These are phyloP conservation scores for Taphrina betulina DNA, from an alignment of 1,139 yeast genomes.

Conservation along the genomic window DNA sequence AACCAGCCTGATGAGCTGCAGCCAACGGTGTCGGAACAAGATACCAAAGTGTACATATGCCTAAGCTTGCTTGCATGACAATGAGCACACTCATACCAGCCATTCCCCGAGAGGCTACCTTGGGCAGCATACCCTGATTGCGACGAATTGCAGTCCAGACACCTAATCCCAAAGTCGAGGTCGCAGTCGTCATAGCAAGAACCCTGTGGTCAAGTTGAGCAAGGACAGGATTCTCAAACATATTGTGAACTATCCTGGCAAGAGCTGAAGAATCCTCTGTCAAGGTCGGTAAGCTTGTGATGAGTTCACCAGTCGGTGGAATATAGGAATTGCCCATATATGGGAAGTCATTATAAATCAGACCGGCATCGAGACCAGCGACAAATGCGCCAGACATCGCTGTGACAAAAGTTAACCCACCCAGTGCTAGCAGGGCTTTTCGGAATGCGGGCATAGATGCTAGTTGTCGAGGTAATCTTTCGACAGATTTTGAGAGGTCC, in stretches of 20 bases:
- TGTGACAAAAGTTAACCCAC: slow-evolving; percentile 47
- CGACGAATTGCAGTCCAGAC: slow-evolving; percentile 60
- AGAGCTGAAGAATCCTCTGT: background rate
- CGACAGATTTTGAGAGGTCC: background rate
- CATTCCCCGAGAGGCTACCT: slow-evolving; percentile 55
- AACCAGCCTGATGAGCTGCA: slow-evolving; percentile 97
- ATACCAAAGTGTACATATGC: slow-evolving; percentile 79
- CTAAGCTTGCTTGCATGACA: slow-evolving; percentile 76
- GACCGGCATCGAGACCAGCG: slow-evolving; percentile 97
- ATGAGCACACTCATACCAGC: slow-evolving; percentile 59
- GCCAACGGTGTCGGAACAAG: slow-evolving; percentile 91
- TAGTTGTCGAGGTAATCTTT: background rate
- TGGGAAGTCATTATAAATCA: slow-evolving; percentile 94
- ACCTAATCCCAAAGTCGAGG: slow-evolving; percentile 63
- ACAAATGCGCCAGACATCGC: slow-evolving; percentile 98
- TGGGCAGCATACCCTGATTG: slow-evolving; percentile 55
- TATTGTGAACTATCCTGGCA: slow-evolving; percentile 53
- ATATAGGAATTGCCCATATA: slow-evolving; percentile 74
- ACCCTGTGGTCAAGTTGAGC: slow-evolving; percentile 91
- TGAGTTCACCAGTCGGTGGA: slow-evolving; percentile 71
- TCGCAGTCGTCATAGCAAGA: slow-evolving; percentile 78
- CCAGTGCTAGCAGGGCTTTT: slow-evolving; percentile 12
- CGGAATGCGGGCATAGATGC: slow-evolving; percentile 20
- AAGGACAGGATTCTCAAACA: slow-evolving; percentile 92
- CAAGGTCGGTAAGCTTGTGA: slow-evolving; percentile 60